Evolutionary conservation across 163 green algal genomes (phyloP), one percentile per base, ranked within the genome.

Genomic region (Chloromonas sp.): DNA sequence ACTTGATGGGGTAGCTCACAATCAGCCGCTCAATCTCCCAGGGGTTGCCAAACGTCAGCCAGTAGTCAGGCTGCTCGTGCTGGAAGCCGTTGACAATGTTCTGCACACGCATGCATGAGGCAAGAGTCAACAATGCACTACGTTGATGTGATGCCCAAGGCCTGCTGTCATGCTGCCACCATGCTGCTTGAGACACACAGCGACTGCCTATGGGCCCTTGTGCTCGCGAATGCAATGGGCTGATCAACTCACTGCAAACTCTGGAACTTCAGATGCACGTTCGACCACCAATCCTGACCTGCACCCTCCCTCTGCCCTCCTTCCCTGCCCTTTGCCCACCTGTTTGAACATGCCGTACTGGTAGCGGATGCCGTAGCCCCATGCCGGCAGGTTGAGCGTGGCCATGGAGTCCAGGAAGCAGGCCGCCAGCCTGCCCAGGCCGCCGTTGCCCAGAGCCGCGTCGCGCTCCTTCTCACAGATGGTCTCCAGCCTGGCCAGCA

Each of bases 301-400:
- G 8, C 70, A n/a, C 70, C 70, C 70, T 13, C 13, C 13, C 70
- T 76, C 13, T 76, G 8, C 13, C 13, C 13, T 76, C 8, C 13
- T 76, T 76, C 8, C 2, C 60, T 62, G 60, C 13, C 77, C 62
- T 2, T 89, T 81, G 77, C 90, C 84, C 71, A 97, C 90, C 93
- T 98, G 96, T 90, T 97, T 97, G 91, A 99, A 99, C 94, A 99
- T 98, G 83, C 96, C 96, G 81, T 98, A 99, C 84, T 96, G 94
- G 91, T 99, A 99, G 15, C 96, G 91, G 86, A 99, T 98, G 86
- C 96, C 96, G 84, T 98, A 99, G 61, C 96, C 96, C 95, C 95
- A 99, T 62, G 92, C 96, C 1, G 96, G 96, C 88, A 98, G 92
- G 85, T 98, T 94, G n/a, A 98, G 90, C 0, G 94, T 98, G 58